A percentile compares a stretch with the other conserved stretches of the same genome.
phyloP scores from a whole-genome alignment of 768 basidiomycete species.

The Boletus speciosus region DNA sequence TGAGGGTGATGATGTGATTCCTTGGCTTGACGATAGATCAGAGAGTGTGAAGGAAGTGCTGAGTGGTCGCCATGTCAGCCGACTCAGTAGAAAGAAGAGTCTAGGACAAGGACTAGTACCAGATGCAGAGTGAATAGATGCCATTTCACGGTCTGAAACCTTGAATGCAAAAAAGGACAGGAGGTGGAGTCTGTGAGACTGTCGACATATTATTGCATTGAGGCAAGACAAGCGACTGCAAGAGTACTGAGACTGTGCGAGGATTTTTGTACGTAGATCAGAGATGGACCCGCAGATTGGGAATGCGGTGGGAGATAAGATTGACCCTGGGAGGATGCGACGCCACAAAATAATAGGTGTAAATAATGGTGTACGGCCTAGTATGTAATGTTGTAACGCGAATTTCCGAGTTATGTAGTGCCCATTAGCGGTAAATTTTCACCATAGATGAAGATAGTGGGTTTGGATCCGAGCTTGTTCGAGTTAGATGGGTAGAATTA shows the following conservation, averaged over 20 bases:
- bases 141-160: slow-evolving; percentile 7
- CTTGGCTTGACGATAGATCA: slow-evolving; percentile 2
- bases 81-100: background rate
- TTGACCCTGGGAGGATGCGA: slow-evolving; percentile 25
- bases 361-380: slow-evolving; percentile 15
- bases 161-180: slow-evolving; percentile 6
- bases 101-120: background rate
- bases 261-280: background rate
- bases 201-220: background rate
- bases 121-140: background rate
- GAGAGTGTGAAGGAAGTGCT: slow-evolving; percentile 1
- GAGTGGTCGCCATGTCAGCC: slow-evolving; percentile 2
- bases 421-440: slow-evolving; percentile 31
- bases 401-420: slow-evolving; percentile 28
- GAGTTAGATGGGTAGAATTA: background rate
- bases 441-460: slow-evolving; percentile 11
- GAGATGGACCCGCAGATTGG: slow-evolving; percentile 4
- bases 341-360: slow-evolving; percentile 25
- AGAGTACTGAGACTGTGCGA: background rate
- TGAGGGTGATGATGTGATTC: slow-evolving; percentile 14
- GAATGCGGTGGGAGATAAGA: slow-evolving; percentile 29
- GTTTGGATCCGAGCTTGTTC: background rate
- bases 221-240: background rate
- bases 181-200: background rate
- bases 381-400: slow-evolving; percentile 29